These are phyloP conservation scores for Blastobotrys proliferans DNA, from an alignment of 1,139 yeast genomes.

Conservation along the genomic window DNA sequence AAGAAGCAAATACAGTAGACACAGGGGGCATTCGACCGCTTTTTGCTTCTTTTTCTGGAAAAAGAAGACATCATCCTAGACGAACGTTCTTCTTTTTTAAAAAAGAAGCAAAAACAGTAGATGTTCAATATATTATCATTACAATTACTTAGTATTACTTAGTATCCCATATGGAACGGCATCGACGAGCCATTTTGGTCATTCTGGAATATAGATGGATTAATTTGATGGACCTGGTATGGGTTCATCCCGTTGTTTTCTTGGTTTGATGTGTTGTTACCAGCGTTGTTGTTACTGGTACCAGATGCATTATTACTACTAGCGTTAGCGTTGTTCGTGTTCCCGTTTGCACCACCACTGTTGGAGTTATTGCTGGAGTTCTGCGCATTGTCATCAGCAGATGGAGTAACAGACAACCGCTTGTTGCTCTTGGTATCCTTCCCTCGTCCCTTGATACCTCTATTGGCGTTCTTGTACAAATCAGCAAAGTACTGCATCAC, in stretches of 20 bases:
- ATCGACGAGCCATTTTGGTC: conserved; percentile 9
- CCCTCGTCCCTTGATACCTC: conserved; percentile 90
- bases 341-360: neutral
- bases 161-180: conserved; percentile 25
- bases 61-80: no score
- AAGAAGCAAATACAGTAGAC: no score
- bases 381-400: no score
- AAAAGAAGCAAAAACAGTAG: no score
- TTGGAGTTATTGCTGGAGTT: no score
- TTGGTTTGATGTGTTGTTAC: conserved; percentile 10
- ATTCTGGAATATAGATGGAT: conserved; percentile 8
- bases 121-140: no score
- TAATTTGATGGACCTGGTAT: conserved; percentile 1
- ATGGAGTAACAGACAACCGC: no score
- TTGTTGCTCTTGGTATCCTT: conserved; percentile 39
- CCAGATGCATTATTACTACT: neutral
- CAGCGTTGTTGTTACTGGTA: neutral
- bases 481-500: conserved; percentile 72
- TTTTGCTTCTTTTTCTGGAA: no score
- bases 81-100: no score
- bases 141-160: conserved; percentile 6
- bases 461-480: conserved; percentile 78
- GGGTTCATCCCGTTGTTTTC: neutral
- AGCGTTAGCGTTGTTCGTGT: neutral
- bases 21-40: no score